A percentile compares a stretch with the other conserved stretches of the same genome.
phyloP scores from a whole-genome alignment of 169 alveolate species.

The Plasmodium vivax region DNA sequence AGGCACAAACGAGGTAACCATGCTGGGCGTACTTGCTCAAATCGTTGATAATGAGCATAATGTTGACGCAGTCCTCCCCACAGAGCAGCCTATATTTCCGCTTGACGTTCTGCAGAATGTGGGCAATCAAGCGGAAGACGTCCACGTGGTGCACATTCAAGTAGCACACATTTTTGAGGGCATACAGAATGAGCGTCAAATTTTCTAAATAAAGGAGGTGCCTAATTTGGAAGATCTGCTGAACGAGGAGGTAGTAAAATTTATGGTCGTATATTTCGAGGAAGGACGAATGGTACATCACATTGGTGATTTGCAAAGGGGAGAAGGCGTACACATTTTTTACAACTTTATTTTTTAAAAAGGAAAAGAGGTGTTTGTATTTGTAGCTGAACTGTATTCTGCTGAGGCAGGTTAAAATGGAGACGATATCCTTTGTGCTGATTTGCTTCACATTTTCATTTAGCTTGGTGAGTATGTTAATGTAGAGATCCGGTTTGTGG shows the following conservation, averaged over 20 bases:
- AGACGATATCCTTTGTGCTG: conserved; percentile 58
- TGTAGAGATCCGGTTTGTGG: conserved; percentile 58
- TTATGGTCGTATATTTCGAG: conserved; percentile 68
- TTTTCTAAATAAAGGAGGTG: conserved; percentile 48
- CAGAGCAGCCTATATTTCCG: conserved; percentile 30
- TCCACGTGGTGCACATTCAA: conserved; percentile 39
- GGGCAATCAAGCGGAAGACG: conserved; percentile 29
- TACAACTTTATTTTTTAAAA: conserved; percentile 63
- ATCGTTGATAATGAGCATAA: conserved; percentile 53
- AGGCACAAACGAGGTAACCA: conserved; percentile 8
- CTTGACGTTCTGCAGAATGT: conserved; percentile 37
- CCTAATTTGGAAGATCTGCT: conserved; percentile 47
- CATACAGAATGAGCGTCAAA: conserved; percentile 48
- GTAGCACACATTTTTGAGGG: conserved; percentile 51
- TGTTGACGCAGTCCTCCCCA: conserved; percentile 69
- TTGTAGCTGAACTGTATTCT: conserved; percentile 64
- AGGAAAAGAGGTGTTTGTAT: conserved; percentile 44
- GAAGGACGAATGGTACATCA: conserved; percentile 66
- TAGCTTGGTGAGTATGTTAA: conserved; percentile 44
- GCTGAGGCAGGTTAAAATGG: conserved; percentile 66
- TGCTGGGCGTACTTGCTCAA: conserved; percentile 10
- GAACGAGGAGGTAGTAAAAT: conserved; percentile 56
- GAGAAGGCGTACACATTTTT: conserved; percentile 69
- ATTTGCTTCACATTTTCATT: conserved; percentile 69
- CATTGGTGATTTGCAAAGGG: conserved; percentile 64